Evolutionary conservation across 345 rosid species (phyloP).

Genomic region (Citrus medica): DNA sequence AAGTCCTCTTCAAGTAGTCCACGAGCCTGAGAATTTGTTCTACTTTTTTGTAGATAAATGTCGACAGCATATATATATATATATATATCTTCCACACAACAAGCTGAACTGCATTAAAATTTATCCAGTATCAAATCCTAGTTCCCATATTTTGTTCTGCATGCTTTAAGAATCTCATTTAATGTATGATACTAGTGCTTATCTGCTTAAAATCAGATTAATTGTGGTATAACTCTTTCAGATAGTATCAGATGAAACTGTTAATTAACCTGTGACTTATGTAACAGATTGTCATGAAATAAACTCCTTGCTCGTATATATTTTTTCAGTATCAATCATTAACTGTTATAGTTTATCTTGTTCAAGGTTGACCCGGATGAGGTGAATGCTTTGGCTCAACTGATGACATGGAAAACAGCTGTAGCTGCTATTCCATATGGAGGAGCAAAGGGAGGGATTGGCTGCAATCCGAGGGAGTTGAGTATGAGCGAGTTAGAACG

Average conservation of each 20-base stretch:
- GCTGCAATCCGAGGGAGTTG: constrained; percentile 44
- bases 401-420: constrained; percentile 71
- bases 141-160: background rate
- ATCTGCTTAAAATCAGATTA: background rate
- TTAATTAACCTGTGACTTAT: background rate
- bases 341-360: background rate
- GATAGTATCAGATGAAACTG: background rate
- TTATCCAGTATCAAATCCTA: background rate
- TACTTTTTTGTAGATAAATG: background rate
- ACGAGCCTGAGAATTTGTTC: background rate
- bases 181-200: no score
- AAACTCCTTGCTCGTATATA: background rate
- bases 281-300: background rate
- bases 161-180: background rate
- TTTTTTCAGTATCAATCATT: background rate
- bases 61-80: background rate
- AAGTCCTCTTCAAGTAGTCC: background rate
- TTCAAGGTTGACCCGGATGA: constrained; percentile 59
- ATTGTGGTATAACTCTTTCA: background rate
- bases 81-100: background rate
- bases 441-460: constrained; percentile 69
- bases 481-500: constrained; percentile 49
- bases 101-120: background rate
- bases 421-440: constrained; percentile 62
- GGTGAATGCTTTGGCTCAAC: constrained; percentile 62